A percentile compares a stretch with the other conserved stretches of the same genome.
These are phyloP conservation scores for Pelargonium cotyledonis DNA, from an alignment of 441 rosid genomes.

Conservation along the genomic window DNA sequence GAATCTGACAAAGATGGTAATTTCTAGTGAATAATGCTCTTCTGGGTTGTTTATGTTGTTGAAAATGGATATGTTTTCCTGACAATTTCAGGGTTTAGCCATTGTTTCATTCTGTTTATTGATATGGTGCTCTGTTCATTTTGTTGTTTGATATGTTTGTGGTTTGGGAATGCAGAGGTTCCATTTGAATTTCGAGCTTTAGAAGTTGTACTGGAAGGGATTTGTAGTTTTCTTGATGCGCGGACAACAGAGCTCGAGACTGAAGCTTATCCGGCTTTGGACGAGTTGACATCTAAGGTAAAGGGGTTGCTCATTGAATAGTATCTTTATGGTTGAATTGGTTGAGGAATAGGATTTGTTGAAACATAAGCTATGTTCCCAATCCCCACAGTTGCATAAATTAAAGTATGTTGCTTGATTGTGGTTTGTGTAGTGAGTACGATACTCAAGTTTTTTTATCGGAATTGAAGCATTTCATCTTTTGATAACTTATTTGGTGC, in stretches of 20 bases:
- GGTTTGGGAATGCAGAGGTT: constrained; percentile 45
- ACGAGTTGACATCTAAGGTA: constrained; percentile 89
- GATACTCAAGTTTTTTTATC: too few relatives aligned
- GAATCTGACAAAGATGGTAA: constrained; percentile 88
- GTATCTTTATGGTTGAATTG: not conserved
- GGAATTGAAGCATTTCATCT: too few relatives aligned
- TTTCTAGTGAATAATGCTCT: not conserved
- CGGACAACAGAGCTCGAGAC: constrained; percentile 82
- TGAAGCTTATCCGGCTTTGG: constrained; percentile 93
- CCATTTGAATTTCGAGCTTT: constrained; percentile 91
- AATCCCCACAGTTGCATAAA: too few relatives aligned
- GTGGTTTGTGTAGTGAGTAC: too few relatives aligned
- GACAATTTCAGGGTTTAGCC: too few relatives aligned
- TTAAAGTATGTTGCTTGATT: too few relatives aligned
- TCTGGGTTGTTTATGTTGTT: too few relatives aligned
- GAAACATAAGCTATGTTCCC: too few relatives aligned
- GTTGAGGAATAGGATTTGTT: not conserved
- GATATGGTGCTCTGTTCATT: not conserved
- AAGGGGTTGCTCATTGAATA: not conserved
- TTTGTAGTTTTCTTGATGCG: constrained; percentile 86
- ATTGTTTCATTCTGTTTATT: too few relatives aligned
- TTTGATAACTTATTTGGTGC: too few relatives aligned
- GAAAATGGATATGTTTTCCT: too few relatives aligned
- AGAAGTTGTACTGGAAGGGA: constrained; percentile 92
- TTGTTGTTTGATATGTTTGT: constrained; percentile 19